Evolutionary conservation across 2,329 filamentous ascomycete species (phyloP).

Genomic region (Fusarium torulosum): DNA sequence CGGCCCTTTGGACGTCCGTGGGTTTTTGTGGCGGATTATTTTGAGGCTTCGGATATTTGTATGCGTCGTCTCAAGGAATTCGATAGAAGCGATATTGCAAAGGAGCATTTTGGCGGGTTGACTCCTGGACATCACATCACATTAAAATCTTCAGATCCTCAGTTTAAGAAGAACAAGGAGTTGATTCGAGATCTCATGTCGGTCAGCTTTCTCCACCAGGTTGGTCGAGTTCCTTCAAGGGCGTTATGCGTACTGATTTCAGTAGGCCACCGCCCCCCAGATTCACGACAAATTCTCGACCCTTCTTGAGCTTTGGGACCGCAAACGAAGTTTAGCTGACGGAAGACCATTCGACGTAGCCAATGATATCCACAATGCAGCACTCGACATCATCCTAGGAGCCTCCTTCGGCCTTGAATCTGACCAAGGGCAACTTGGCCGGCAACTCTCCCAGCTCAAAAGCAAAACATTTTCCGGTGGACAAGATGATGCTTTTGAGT

Average conservation of each 20-base stretch:
- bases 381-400: conserved; percentile 51
- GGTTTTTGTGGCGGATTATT: conserved; percentile 36
- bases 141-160: conserved; percentile 14
- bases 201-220: conserved; percentile 29
- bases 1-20: conserved; percentile 25
- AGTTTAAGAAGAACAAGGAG: conserved; percentile 42
- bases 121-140: conserved; percentile 19
- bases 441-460: conserved; percentile 23
- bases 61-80: conserved; percentile 38
- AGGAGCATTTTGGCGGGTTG: conserved; percentile 8
- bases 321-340: conserved; percentile 45
- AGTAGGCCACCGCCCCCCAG: conserved; percentile 49
- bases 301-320: conserved; percentile 51
- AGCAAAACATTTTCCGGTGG: background rate
- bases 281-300: conserved; percentile 49
- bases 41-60: conserved; percentile 32
- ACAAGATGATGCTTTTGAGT: conserved; percentile 28
- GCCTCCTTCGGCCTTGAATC: conserved; percentile 48
- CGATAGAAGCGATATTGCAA: conserved; percentile 14
- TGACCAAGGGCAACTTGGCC: conserved; percentile 1
- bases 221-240: fast-evolving
- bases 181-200: conserved; percentile 40
- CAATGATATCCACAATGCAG: conserved; percentile 48
- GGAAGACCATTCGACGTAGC: conserved; percentile 50
- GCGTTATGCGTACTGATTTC: background rate